Evolutionary conservation across 139 green algal genomes (phyloP), one percentile per base, ranked within the genome.

Genomic region (Nannochloris sp.): DNA sequence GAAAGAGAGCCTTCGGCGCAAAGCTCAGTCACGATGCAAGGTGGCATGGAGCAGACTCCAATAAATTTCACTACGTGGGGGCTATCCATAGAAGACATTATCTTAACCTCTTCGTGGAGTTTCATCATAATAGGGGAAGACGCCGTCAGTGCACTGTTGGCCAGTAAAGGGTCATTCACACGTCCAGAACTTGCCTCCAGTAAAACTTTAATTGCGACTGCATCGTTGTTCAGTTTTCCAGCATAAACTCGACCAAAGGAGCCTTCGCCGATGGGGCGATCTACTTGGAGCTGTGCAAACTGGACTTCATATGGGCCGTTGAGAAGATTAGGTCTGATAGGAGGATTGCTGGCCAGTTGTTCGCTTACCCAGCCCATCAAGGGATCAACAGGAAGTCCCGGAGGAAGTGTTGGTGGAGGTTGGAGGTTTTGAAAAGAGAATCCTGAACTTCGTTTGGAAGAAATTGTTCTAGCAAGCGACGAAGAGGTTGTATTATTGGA

Each of bases 41-140:
- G 39, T 12, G 61, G 61, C n/a, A 42, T 12, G 4, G 35, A n/a
- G 38, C 78, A 85, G 70, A 82, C 77, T 67, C 78, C 74, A 54
- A 83, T 63, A 67, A 77, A 85, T 60, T 68, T 65, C 7, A 84
- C 74, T 7, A 85, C 59, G 34, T 82, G 80, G 29, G 70, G 74
- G 35, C 78, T 71, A 14, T 64, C 47, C 70, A 85, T 59, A 13
- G 37, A 58, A n/a, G 68, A 64, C 74, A 85, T 74, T 35, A 85
- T 76, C 15, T 61, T 44, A 2, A 73, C 75, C 71, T 85, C 78
- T 68, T n/a, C 19, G 42, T 51, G 19, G 19, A 51, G 42, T 19
- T 51, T 51, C 42, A 27, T 51, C 19, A 51, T 51, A 19, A 51
- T 51, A 19, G 42, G 42, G 42, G 42, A 19, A 51, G 42, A 51